Evolutionary conservation across 768 basidiomycete genomes (phyloP), one percentile per base, ranked within the genome.

Genomic region (Mycena alexandri): DNA sequence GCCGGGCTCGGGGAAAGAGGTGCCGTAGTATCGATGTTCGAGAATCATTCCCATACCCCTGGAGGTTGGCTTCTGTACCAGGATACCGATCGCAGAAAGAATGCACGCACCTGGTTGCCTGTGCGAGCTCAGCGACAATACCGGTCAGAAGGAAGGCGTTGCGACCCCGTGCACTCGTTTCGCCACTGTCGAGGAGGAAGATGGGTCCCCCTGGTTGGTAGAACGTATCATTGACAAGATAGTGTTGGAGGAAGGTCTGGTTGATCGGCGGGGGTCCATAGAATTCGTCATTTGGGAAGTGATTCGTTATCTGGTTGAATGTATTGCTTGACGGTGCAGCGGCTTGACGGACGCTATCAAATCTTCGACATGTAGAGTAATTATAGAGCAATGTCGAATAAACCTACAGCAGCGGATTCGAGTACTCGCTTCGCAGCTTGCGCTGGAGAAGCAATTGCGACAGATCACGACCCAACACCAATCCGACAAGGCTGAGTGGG

Each of bases 191-290:
- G 8, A 68, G 44, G 29, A 68, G 67, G 46, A 68, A 68, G 24
- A 68, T 55, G 7, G 67, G 67, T 21, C 61, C 67, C 2, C 67
- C 67, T 17, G 67, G 10, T 51, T 63, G 44, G 43, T 68, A 68
- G 57, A 68, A 68, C 10, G 67, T 68, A 47, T 68, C 67, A 56
- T 68, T 68, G 25, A 58, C 55, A 51, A 68, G 19, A 50, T 68
- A 61, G 33, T 50, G 25, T 47, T 66, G 65, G 58, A 54, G n/a
- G n/a, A n/a, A n/a, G n/a, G n/a, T n/a, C n/a, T n/a, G n/a, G n/a
- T n/a, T n/a, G n/a, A n/a, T n/a, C n/a, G n/a, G n/a, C n/a, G n/a
- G n/a, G n/a, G n/a, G n/a, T n/a, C n/a, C n/a, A n/a, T n/a, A n/a
- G n/a, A n/a, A n/a, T n/a, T n/a, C n/a, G n/a, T n/a, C n/a, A n/a